Conservation (phyloP, 176 grass and related monocot species). For the Microstegium vimineum region DNA sequence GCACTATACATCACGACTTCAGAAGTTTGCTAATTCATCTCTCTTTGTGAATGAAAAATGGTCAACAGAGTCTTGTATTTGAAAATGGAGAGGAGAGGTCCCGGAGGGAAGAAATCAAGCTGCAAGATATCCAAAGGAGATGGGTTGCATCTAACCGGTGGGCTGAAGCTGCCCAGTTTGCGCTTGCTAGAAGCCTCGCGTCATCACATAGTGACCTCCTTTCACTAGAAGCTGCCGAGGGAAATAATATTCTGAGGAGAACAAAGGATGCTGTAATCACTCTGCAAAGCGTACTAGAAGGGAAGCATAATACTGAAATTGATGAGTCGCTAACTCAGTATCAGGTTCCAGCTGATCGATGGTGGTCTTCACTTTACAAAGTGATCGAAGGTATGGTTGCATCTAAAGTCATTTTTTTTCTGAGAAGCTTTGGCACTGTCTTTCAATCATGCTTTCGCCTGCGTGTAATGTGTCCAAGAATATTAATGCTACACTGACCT, state of each 20-base stretch:
- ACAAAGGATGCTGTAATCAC: slow-evolving; percentile 94
- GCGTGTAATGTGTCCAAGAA: neutral
- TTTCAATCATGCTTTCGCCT: neutral
- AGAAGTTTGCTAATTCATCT: slow-evolving; percentile 21
- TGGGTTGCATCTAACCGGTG: slow-evolving; percentile 88
- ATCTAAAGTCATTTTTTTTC: neutral
- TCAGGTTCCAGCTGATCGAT: slow-evolving; percentile 66
- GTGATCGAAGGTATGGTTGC: slow-evolving; percentile 73
- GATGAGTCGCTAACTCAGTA: slow-evolving; percentile 66
- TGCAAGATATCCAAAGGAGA: slow-evolving; percentile 71
- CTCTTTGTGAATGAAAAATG: slow-evolving; percentile 33
- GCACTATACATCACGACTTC: neutral
- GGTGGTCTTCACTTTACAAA: slow-evolving; percentile 99
- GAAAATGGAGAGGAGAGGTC: slow-evolving; percentile 59
- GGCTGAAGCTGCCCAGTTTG: slow-evolving; percentile 82
- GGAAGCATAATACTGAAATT: slow-evolving; percentile 78
- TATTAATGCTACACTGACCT: neutral
- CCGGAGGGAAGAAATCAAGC: slow-evolving; percentile 58
- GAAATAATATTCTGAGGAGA: slow-evolving; percentile 75
- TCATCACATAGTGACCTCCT: slow-evolving; percentile 89
- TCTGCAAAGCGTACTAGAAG: slow-evolving; percentile 84
- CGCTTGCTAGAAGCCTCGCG: slow-evolving; percentile 66
- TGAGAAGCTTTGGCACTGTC: neutral
- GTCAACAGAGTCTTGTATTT: slow-evolving; percentile 64
- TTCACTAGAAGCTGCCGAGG: slow-evolving; percentile 54